Base-by-base conservation (phyloP, 441 rosid genomes). In the Manihot esculenta region DNA sequence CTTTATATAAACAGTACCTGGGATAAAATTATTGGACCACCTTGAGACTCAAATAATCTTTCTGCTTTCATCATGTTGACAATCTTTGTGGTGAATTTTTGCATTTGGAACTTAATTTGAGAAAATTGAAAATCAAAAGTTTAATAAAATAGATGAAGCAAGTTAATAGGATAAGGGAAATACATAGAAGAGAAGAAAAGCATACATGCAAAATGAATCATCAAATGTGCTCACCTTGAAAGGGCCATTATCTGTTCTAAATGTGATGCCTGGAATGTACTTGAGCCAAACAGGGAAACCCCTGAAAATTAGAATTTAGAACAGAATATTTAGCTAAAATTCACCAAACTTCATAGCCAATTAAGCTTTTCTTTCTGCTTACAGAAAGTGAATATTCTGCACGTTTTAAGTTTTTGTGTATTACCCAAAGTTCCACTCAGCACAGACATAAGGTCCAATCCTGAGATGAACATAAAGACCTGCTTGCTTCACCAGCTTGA, bases 271-370 rank as follows among this genome's bases (percentile, higher is more conserved):
- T 14, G 88, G 98, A 80, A 95, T 72, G 85, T 88, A 95, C 79
- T 95, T 95, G 59, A 95, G 91, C 99, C 99, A 95, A 80, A 95
- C 98, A 71, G 99, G 99, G 72, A 95, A 91, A 51, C 99, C 99
- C 76, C 99, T 95, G 92, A 55, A 78, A 72, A 74, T 63, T 33
- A 21, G 68, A 75, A 70, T 72, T 63, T 33, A 21, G 70, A 75
- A 70, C 62, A 71, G 12, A 73, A 78, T 26, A 74, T 30, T 75
- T 75, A 65, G 70, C 69, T 70, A 57, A 64, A 71, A 78, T 30
- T 21, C 21, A 41, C 41, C 58, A 11, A 69, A 69, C 45, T 12
- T 54, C 47, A 55, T 44, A 62, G 61, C 62, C 54, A 71, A 76
- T 33, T 51, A 11, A 51, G 72, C 9, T 44, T 14, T 27, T 66